phyloP scores from a whole-genome alignment of 2,329 filamentous ascomycete genomes.

The Berkeleyomyces basicola region DNA sequence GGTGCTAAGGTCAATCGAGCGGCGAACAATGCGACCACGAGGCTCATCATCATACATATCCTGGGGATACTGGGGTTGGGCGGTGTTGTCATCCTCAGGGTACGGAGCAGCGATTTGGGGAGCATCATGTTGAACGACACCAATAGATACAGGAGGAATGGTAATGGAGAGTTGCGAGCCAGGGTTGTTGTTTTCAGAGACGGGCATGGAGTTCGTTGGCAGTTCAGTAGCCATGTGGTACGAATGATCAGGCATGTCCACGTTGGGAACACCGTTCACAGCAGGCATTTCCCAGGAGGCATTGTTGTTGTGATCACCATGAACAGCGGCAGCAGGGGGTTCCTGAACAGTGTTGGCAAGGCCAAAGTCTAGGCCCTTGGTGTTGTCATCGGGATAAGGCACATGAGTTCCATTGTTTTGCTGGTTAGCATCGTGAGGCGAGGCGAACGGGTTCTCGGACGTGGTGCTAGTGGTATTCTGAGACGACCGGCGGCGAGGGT shows the following conservation, averaged over 20 bases:
- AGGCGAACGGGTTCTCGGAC: slow-evolving; percentile 12
- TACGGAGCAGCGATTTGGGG: slow-evolving; percentile 4
- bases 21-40: slow-evolving; percentile 23
- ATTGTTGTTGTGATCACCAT: slow-evolving; percentile 17
- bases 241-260: slow-evolving; percentile 12
- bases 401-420: neutral
- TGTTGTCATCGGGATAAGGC: slow-evolving; percentile 22
- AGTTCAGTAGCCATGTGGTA: slow-evolving; percentile 6
- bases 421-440: slow-evolving; percentile 7
- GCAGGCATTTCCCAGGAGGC: slow-evolving; percentile 12
- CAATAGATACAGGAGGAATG: neutral
- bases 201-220: neutral
- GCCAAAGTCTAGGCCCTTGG: slow-evolving; percentile 15
- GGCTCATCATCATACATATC: slow-evolving; percentile 18
- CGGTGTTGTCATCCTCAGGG: slow-evolving; percentile 15
- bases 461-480: neutral
- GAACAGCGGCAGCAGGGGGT: slow-evolving; percentile 21
- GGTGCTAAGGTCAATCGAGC: slow-evolving; percentile 17
- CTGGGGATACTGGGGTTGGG: slow-evolving; percentile 7
- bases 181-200: neutral
- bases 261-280: slow-evolving; percentile 5
- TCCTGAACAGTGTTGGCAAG: slow-evolving; percentile 21
- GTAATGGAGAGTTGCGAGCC: slow-evolving; percentile 7
- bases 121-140: slow-evolving; percentile 12
- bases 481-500: slow-evolving; percentile 1